These are phyloP conservation scores for Blastocystis sp. DNA, from an alignment of 352 stramenopile genomes.

Conservation along the genomic window DNA sequence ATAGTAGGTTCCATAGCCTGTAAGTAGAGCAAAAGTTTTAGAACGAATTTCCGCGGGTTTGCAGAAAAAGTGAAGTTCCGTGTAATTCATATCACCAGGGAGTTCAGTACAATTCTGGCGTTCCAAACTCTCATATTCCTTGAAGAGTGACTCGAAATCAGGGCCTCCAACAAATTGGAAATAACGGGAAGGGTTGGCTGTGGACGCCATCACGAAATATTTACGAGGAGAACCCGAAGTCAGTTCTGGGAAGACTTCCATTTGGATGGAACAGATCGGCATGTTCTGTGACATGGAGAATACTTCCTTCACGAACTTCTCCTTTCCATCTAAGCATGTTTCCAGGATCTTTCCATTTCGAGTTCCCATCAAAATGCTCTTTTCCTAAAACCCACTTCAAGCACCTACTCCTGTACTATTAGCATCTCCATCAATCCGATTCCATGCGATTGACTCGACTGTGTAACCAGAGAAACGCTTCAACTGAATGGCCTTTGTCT, in stretches of 20 bases:
- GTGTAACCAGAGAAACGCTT: conserved; percentile 57
- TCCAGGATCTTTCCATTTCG: conserved; percentile 73
- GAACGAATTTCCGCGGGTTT: conserved; percentile 75
- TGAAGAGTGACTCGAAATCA: conserved; percentile 78
- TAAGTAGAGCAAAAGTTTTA: conserved; percentile 81
- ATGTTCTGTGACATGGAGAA: conserved; percentile 74
- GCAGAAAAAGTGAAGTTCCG: conserved; percentile 74
- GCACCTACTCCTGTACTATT: not conserved
- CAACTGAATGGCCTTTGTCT: conserved; percentile 39
- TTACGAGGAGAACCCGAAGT: not conserved
- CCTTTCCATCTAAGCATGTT: conserved; percentile 77
- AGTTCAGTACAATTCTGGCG: conserved; percentile 80
- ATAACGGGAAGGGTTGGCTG: conserved; percentile 74
- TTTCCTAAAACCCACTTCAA: not conserved
- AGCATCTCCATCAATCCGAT: not conserved
- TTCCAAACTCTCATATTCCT: conserved; percentile 74
- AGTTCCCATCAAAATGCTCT: conserved; percentile 75
- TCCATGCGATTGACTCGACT: conserved; percentile 53
- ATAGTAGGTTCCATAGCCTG: conserved; percentile 79
- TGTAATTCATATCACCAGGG: conserved; percentile 74
- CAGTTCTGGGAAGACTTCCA: conserved; percentile 35
- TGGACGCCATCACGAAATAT: conserved; percentile 67
- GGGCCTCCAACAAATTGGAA: conserved; percentile 80
- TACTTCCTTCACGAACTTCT: conserved; percentile 77
- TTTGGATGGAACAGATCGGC: conserved; percentile 63